Percentiles rank a stretch among this genome's conserved stretches.
phyloP scores from a whole-genome alignment of 1,284 basidiomycete genomes.

The Melanopsichium pennsylvanicum region DNA sequence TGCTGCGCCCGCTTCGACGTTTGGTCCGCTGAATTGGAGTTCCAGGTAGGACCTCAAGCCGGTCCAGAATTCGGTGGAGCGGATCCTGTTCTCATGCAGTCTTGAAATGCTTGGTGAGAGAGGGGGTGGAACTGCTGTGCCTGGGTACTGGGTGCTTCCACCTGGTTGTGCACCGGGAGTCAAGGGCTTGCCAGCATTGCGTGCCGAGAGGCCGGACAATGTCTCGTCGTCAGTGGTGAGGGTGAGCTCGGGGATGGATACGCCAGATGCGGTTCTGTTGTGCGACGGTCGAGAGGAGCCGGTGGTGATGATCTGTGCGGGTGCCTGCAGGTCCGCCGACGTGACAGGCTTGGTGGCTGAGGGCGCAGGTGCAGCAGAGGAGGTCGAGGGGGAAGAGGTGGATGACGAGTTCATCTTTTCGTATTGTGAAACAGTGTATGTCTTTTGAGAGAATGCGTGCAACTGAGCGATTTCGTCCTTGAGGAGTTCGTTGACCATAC shows the following conservation, averaged over 20 bases:
- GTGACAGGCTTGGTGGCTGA: conserved; percentile 13
- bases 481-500: conserved; percentile 67
- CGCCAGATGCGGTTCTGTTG: conserved; percentile 53
- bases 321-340: conserved; percentile 22
- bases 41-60: conserved; percentile 52
- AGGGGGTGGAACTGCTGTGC: conserved; percentile 24
- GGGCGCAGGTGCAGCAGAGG: conserved; percentile 9
- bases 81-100: conserved; percentile 54
- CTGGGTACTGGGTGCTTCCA: conserved; percentile 27
- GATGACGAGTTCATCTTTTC: conserved; percentile 20
- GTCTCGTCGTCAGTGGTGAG: conserved; percentile 60
- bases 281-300: conserved; percentile 18
- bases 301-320: conserved; percentile 27
- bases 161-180: conserved; percentile 25
- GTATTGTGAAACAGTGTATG: conserved; percentile 59
- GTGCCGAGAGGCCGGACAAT: conserved; percentile 23
- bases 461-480: conserved; percentile 68
- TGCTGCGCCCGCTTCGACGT: conserved; percentile 35
- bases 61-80: conserved; percentile 60
- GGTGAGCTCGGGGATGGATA: conserved; percentile 61
- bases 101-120: conserved; percentile 53
- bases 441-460: conserved; percentile 67
- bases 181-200: conserved; percentile 29
- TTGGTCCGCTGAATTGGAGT: conserved; percentile 47
- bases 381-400: neutral